Evolutionary conservation across 176 grass and related monocot genomes (phyloP).

Genomic region (Avena atlantica): DNA sequence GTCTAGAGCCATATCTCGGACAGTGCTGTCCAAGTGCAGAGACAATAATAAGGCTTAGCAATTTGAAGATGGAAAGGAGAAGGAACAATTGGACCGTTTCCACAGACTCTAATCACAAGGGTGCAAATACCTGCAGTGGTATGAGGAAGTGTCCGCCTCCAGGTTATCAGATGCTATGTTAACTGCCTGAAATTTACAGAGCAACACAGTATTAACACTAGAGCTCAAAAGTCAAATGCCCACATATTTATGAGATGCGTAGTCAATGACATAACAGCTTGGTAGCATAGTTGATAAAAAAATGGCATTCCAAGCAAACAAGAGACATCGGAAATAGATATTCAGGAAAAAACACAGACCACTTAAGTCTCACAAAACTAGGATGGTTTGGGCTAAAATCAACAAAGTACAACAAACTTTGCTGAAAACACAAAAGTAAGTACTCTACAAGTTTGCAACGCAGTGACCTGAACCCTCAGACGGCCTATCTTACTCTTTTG

Average conservation of each 20-base stretch:
- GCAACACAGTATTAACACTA: conserved; percentile 9
- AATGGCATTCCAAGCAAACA: conserved; percentile 6
- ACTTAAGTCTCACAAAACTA: neutral
- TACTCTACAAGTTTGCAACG: neutral
- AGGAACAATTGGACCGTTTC: neutral
- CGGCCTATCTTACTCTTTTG: neutral
- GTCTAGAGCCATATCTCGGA: conserved; percentile 81
- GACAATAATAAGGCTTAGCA: neutral
- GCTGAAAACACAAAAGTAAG: neutral
- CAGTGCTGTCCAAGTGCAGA: conserved; percentile 52
- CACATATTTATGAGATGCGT: neutral
- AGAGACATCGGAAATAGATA: neutral
- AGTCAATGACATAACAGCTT: neutral
- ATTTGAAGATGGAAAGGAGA: conserved; percentile 5
- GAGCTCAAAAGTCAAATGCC: conserved; percentile 1
- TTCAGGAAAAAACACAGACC: neutral
- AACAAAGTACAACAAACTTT: neutral
- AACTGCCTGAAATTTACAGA: conserved; percentile 58
- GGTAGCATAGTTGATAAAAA: neutral
- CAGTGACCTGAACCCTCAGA: neutral
- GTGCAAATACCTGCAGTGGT: conserved; percentile 88
- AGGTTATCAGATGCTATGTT: conserved; percentile 66
- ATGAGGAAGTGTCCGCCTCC: conserved; percentile 83
- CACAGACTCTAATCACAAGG: conserved; percentile 24
- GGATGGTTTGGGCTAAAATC: neutral